phyloP scores from a whole-genome alignment of 345 rosid genomes.

The Acer saccharum region DNA sequence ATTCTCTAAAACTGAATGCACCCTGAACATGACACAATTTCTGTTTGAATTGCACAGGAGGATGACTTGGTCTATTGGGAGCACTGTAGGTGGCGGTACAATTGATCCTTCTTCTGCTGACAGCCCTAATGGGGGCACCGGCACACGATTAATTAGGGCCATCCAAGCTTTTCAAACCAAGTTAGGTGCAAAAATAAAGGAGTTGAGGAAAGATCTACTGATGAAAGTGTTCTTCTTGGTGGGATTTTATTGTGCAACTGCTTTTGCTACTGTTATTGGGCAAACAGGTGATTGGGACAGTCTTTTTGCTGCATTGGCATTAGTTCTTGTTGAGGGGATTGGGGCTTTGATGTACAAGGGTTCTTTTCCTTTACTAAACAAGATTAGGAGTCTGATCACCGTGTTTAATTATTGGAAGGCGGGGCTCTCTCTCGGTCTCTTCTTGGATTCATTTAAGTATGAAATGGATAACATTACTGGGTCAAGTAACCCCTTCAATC shows the following conservation, averaged over 20 bases:
- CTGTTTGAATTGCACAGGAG: too few species aligned
- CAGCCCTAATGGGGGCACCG: too few species aligned
- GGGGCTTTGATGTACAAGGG: constrained; percentile 84
- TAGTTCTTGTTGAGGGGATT: constrained; percentile 80
- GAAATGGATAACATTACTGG: constrained; percentile 36
- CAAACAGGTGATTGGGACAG: constrained; percentile 99
- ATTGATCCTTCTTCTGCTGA: too few species aligned
- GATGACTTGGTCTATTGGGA: too few species aligned
- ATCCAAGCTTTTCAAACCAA: too few species aligned
- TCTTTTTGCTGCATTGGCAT: constrained; percentile 83
- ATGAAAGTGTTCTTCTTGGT: constrained; percentile 76
- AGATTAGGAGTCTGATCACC: constrained; percentile 31
- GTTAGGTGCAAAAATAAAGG: too few species aligned
- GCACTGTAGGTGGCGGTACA: too few species aligned
- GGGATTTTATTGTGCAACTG: constrained; percentile 90
- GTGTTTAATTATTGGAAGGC: constrained; percentile 68
- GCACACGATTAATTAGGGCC: too few species aligned
- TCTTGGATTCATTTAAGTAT: constrained; percentile 93
- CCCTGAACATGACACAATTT: too few species aligned
- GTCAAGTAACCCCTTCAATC: constrained; percentile 23
- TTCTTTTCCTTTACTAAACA: constrained; percentile 54
- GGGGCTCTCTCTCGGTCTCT: constrained; percentile 85
- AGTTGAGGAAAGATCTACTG: constrained; percentile 59
- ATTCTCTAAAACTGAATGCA: too few species aligned
- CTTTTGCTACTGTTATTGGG: constrained; percentile 79